These are phyloP conservation scores for Colletotrichum euphorbiae DNA, from an alignment of 2,329 filamentous ascomycete species.

Conservation along the genomic window DNA sequence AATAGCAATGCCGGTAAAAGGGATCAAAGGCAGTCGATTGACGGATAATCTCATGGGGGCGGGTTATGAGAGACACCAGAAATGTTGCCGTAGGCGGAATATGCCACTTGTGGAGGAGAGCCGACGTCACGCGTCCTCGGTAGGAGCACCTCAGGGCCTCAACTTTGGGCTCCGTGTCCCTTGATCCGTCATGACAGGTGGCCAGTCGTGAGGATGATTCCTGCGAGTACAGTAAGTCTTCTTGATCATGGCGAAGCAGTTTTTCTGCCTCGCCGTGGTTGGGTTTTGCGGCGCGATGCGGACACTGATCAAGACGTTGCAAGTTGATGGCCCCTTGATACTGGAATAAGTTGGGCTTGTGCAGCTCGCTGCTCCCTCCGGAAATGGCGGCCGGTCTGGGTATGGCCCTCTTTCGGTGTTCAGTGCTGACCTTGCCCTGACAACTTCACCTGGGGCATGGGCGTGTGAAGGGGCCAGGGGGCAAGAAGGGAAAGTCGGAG, in stretches of 20 bases:
- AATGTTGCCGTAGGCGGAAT: not conserved
- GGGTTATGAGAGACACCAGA: constrained; percentile 4
- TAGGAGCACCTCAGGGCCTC: not conserved
- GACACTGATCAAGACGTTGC: not conserved
- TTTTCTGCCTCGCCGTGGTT: constrained; percentile 5
- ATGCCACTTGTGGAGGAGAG: not conserved
- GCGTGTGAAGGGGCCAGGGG: constrained; percentile 13
- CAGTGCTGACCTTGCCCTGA: constrained; percentile 6
- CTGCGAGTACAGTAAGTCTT: not conserved
- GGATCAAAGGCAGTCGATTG: constrained; percentile 23
- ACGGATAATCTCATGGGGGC: constrained; percentile 30
- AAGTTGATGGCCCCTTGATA: constrained; percentile 5
- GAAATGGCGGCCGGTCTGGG: constrained; percentile 13
- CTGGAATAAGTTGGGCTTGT: constrained; percentile 14
- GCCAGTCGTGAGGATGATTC: not conserved
- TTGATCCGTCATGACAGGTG: not conserved
- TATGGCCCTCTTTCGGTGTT: not conserved
- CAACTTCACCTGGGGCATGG: constrained; percentile 29
- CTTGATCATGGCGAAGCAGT: not conserved
- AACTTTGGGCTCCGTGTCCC: not conserved
- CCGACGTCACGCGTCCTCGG: not conserved
- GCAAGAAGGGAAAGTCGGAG: constrained; percentile 6
- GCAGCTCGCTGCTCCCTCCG: constrained; percentile 11
- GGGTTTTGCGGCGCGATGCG: not conserved
- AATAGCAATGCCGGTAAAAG: not conserved